A percentile compares a stretch with the other conserved stretches of the same genome.
These are phyloP conservation scores for Meyerozyma smithsonii DNA, from an alignment of 1,139 yeast genomes.

Conservation along the genomic window DNA sequence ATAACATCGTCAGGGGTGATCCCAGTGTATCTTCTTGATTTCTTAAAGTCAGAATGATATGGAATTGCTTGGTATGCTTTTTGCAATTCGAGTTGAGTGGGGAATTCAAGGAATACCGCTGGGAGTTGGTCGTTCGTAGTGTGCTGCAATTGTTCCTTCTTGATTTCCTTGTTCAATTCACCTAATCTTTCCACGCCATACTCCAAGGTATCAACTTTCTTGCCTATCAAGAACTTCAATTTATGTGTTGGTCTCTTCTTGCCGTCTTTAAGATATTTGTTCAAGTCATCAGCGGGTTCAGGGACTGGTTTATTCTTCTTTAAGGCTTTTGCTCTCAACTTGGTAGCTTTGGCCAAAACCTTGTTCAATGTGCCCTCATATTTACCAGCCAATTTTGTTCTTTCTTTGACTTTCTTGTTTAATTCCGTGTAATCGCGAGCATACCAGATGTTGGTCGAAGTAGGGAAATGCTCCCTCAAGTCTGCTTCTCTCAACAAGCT, in stretches of 20 bases:
- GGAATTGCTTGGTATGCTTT: slow-evolving; percentile 80
- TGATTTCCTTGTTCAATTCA: slow-evolving; percentile 62
- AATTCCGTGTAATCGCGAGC: slow-evolving; percentile 57
- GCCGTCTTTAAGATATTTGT: slow-evolving; percentile 47
- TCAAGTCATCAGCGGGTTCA: slow-evolving; percentile 56
- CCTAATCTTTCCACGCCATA: slow-evolving; percentile 65
- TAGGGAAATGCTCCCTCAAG: slow-evolving; percentile 55
- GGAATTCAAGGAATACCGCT: slow-evolving; percentile 83
- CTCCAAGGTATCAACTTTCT: slow-evolving; percentile 80
- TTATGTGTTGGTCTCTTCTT: slow-evolving; percentile 69
- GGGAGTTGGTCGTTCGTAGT: slow-evolving; percentile 47
- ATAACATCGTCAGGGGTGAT: slow-evolving; percentile 68
- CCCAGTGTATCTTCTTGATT: slow-evolving; percentile 60
- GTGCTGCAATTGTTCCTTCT: slow-evolving; percentile 49
- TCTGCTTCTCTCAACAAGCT: slow-evolving; percentile 45
- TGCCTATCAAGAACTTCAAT: slow-evolving; percentile 51
- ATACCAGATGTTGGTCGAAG: slow-evolving; percentile 56
- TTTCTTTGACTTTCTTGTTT: slow-evolving; percentile 48
- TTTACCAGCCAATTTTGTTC: slow-evolving; percentile 48
- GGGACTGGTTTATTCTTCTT: slow-evolving; percentile 51
- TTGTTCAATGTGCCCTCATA: slow-evolving; percentile 58
- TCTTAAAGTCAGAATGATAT: slow-evolving; percentile 59
- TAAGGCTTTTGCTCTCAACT: slow-evolving; percentile 48
- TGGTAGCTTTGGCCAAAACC: slow-evolving; percentile 53
- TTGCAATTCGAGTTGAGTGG: slow-evolving; percentile 83